These are phyloP conservation scores for Macadamia integrifolia DNA, from an alignment of 164 flowering plant genomes.

Conservation along the genomic window DNA sequence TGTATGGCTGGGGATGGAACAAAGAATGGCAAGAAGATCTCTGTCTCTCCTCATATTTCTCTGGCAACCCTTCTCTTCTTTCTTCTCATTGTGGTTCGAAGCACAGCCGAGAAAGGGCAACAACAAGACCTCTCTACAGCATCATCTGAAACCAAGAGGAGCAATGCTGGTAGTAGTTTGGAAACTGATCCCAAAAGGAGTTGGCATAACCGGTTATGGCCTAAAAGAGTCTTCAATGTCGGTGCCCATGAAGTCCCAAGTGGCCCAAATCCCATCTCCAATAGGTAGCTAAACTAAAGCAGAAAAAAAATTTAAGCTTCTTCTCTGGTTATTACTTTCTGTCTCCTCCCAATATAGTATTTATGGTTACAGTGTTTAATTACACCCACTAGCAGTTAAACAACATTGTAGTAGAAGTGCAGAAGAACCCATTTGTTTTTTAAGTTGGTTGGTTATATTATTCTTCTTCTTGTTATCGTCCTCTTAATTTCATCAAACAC, in stretches of 20 bases:
- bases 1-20: slow-evolving; percentile 30
- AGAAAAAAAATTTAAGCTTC: background rate
- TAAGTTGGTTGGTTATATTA: background rate
- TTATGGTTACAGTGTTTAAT: background rate
- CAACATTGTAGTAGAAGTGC: background rate
- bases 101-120: slow-evolving; percentile 7
- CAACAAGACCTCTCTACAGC: background rate
- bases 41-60: slow-evolving; percentile 8
- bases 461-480: background rate
- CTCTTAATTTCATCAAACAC: background rate
- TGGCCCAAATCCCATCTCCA: slow-evolving; percentile 55
- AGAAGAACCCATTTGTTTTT: too few species aligned
- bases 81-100: slow-evolving; percentile 7
- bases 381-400: background rate
- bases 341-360: background rate
- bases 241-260: slow-evolving; percentile 52
- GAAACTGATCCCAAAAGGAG: slow-evolving; percentile 8
- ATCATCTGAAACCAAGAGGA: slow-evolving; percentile 4
- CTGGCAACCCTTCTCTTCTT: slow-evolving; percentile 17
- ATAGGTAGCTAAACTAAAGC: slow-evolving; percentile 24
- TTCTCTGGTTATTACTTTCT: background rate
- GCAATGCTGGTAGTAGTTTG: background rate
- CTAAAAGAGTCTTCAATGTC: slow-evolving; percentile 23
- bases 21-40: background rate
- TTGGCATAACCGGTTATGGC: slow-evolving; percentile 11